Base-by-base conservation (phyloP, 768 basidiomycete genomes). In the Suillus ampliporus region DNA sequence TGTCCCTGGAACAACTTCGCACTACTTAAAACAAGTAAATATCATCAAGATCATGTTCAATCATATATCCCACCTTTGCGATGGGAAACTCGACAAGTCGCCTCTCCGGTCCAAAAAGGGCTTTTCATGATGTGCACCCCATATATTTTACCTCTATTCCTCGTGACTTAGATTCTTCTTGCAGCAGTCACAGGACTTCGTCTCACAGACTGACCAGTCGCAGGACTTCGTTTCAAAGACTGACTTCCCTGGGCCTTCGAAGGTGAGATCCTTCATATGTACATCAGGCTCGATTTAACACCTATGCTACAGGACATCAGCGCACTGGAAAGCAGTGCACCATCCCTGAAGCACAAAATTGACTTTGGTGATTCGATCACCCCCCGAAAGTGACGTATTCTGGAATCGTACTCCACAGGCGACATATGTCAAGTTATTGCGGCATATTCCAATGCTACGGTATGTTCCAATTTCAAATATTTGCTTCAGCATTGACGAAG, bases 381-480 rank as follows among this genome's bases (percentile, higher is more conserved):
- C 43, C 43, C 43, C 21, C 4, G 10, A 21, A 44, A 44, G 43
- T n/a, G n/a, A 44, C 10, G 10, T 44, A 21, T 11, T 44, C 10
- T 21, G 11, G 43, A 44, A 44, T 44, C 43, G 1, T 44, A 44
- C n/a, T 44, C 43, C 11, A 44, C 43, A 44, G 43, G 43, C n/a
- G n/a, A 44, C 5, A 44, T 44, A 13, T 44, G n/a, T 44, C 43
- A 44, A 44, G 43, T 44, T 44, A 11, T 5, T 44, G 5, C 10
- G 4, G 43, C 14, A 44, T 44, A 44, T 44, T 44, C 43, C n/a
- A 21, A 44, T 44, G 11, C 11, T 13, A 10, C 43, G 4, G 43
- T 44, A 44, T 44, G 43, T 44, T 43, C 43, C n/a, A 44, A 5
- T 44, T 44, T 44, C 43, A 44, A 44, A 44, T 44, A 44, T 44